A percentile compares a stretch with the other conserved stretches of the same genome.
Evolutionary conservation across 495 filamentous ascomycete genomes (phyloP).

Genomic region (Talaromyces proteolyticus): DNA sequence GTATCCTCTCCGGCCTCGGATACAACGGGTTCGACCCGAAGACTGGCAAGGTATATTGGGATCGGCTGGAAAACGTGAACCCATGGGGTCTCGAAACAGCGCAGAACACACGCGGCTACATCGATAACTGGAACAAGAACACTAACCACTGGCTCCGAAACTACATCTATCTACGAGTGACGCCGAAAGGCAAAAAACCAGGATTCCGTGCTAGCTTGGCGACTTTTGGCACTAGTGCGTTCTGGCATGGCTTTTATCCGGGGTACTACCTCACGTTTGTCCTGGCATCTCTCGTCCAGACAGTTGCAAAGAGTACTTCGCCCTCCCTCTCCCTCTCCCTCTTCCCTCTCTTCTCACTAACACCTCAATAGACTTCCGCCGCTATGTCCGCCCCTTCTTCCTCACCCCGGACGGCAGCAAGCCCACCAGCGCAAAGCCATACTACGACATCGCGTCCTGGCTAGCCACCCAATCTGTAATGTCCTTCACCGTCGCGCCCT

Average conservation of each 20-base stretch:
- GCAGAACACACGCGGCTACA: conserved; percentile 82
- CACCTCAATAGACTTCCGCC: conserved; percentile 64
- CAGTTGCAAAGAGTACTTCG: conserved; percentile 77
- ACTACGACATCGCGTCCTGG: conserved; percentile 81
- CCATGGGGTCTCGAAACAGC: conserved; percentile 79
- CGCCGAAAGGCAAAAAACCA: conserved; percentile 91
- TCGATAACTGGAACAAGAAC: conserved; percentile 97
- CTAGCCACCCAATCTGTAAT: conserved; percentile 78
- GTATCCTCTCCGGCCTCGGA: conserved; percentile 88
- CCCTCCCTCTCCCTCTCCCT: not conserved
- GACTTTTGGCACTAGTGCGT: conserved; percentile 87
- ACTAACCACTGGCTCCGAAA: conserved; percentile 96
- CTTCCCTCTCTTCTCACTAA: conserved; percentile 7
- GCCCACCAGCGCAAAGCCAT: conserved; percentile 65
- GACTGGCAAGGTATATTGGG: conserved; percentile 80
- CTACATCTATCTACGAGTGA: conserved; percentile 92
- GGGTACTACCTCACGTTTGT: conserved; percentile 93
- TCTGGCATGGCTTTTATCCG: conserved; percentile 98
- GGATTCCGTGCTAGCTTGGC: conserved; percentile 93
- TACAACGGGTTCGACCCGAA: conserved; percentile 87
- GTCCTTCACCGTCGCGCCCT: conserved; percentile 75
- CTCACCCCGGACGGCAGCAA: conserved; percentile 62
- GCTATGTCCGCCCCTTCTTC: conserved; percentile 90
- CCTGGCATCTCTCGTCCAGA: conserved; percentile 84
- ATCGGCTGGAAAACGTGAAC: conserved; percentile 80